These are phyloP conservation scores for Euphorbia lathyris DNA, from an alignment of 345 rosid genomes.

Conservation along the genomic window DNA sequence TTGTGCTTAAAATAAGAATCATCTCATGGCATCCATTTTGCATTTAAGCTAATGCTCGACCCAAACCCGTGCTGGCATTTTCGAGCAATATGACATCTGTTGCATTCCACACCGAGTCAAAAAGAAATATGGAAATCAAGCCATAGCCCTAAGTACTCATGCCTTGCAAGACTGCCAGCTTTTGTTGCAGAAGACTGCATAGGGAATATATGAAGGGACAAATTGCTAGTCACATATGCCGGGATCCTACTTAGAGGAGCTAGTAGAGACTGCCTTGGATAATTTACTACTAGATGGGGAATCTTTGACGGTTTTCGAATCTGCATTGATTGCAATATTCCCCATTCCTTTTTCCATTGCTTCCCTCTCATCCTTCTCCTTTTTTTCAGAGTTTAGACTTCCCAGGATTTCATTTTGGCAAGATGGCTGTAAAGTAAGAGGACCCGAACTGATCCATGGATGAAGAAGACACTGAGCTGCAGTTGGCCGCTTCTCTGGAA, in stretches of 20 bases:
- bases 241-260: constrained; percentile 27
- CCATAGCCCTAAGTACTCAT: neutral
- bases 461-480: constrained; percentile 70
- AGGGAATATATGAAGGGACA: neutral
- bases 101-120: constrained; percentile 1
- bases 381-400: constrained; percentile 23
- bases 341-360: constrained; percentile 58
- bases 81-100: constrained; percentile 1
- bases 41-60: neutral
- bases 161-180: constrained; percentile 6
- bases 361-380: constrained; percentile 54
- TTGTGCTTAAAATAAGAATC: neutral
- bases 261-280: constrained; percentile 22
- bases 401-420: constrained; percentile 29
- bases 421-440: constrained; percentile 38
- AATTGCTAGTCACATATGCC: neutral
- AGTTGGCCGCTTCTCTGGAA: constrained; percentile 65
- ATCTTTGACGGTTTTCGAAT: constrained; percentile 36
- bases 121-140: neutral
- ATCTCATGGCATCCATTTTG: constrained; percentile 1
- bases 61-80: constrained; percentile 1
- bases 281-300: constrained; percentile 28
- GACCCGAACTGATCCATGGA: constrained; percentile 57
- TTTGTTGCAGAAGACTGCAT: neutral
- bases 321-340: constrained; percentile 50